Evolutionary conservation across 768 basidiomycete genomes (phyloP).

Genomic region (Pulveroboletus sp.): DNA sequence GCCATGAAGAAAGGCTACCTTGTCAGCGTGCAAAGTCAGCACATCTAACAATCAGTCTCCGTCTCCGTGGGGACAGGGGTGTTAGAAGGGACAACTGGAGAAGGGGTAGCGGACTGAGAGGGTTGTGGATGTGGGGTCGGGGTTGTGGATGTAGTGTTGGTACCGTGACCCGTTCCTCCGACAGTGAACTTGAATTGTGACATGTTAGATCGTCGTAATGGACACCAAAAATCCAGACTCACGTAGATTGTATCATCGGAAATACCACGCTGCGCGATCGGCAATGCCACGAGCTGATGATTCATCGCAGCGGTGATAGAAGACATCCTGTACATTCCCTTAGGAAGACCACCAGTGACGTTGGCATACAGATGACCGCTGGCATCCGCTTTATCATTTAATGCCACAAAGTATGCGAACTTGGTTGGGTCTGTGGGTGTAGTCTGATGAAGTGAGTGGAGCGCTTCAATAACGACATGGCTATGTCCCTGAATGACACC

Average conservation of each 20-base stretch:
- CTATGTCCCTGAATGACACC: constrained; percentile 61
- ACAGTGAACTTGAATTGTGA: constrained; percentile 26
- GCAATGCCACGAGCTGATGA: constrained; percentile 39
- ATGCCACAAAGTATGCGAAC: constrained; percentile 59
- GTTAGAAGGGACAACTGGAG: not conserved
- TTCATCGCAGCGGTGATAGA: constrained; percentile 46
- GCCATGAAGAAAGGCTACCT: not conserved
- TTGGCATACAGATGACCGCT: constrained; percentile 45
- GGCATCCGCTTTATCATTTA: constrained; percentile 43
- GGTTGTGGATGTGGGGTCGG: not conserved
- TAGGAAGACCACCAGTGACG: constrained; percentile 52
- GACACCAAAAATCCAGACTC: constrained; percentile 10
- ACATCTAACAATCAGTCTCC: not conserved
- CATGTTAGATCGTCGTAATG: constrained; percentile 2
- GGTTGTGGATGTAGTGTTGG: constrained; percentile 10
- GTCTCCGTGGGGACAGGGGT: constrained; percentile 1
- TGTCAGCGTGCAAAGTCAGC: not conserved
- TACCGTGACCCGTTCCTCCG: constrained; percentile 4
- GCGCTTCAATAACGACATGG: constrained; percentile 58
- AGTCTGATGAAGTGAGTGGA: constrained; percentile 48
- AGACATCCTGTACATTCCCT: constrained; percentile 48
- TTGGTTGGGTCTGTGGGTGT: constrained; percentile 44
- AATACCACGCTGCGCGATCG: constrained; percentile 38
- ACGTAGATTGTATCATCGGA: constrained; percentile 44
- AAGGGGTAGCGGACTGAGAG: not conserved